Conservation (phyloP, 352 stramenopile genomes). For the Pythium apleroticum region DNA sequence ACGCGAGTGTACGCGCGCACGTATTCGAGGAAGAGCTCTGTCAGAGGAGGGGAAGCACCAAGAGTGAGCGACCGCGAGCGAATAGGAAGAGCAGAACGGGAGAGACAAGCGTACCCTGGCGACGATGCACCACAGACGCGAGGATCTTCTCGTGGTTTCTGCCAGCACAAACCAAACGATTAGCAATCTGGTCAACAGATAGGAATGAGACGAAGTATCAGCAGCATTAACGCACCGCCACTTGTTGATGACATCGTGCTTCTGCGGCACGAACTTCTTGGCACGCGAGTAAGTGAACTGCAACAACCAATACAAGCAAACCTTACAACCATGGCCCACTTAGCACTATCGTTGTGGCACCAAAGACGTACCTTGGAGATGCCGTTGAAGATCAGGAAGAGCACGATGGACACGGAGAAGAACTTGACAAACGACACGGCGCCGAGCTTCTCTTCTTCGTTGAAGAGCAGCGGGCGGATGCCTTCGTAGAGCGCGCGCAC, state of each 20-base stretch:
- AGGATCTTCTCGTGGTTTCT: conserved; percentile 45
- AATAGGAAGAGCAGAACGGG: background rate
- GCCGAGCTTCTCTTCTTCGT: conserved; percentile 28
- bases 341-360: background rate
- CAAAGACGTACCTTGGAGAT: conserved; percentile 34
- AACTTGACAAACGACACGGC: conserved; percentile 40
- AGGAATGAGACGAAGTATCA: background rate
- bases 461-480: conserved; percentile 42
- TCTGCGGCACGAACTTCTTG: conserved; percentile 41
- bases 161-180: background rate
- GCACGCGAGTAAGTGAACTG: conserved; percentile 43
- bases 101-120: conserved; percentile 33
- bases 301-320: conserved; percentile 8
- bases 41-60: background rate
- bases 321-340: background rate
- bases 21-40: conserved; percentile 49
- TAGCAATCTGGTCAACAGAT: background rate
- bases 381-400: conserved; percentile 42
- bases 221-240: conserved; percentile 31
- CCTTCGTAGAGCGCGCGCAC: conserved; percentile 33
- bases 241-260: conserved; percentile 33
- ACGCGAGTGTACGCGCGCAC: conserved; percentile 43
- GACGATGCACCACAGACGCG: conserved; percentile 31
- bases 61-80: background rate
- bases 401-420: conserved; percentile 33